Conservation (phyloP, 2,329 filamentous ascomycete species). For the Ceratocystis harringtonii region DNA sequence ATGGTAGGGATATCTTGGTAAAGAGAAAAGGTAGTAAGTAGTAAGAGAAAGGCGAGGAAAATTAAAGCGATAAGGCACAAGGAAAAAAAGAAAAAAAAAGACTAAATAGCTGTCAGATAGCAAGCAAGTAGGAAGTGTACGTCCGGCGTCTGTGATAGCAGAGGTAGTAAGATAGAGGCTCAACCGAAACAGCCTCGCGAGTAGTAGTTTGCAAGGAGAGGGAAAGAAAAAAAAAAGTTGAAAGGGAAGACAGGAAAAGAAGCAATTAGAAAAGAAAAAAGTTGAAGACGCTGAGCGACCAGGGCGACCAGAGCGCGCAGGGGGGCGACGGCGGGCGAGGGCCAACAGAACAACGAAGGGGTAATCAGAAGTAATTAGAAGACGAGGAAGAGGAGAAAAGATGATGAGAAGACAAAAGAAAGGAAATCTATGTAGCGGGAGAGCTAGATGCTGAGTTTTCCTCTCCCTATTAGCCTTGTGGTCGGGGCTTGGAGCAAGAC, state of each 20-base stretch:
- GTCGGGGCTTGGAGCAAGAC: not conserved
- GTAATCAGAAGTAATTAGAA: not conserved
- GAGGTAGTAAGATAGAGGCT: not conserved
- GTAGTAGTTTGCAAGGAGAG: not conserved
- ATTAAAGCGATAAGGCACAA: not conserved
- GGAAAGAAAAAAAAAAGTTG: not conserved
- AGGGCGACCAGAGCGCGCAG: slow-evolving; percentile 13
- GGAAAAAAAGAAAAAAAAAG: not conserved
- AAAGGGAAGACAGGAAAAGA: slow-evolving; percentile 1
- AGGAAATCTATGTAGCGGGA: not conserved
- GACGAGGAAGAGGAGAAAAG: not conserved
- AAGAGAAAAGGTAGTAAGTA: not conserved
- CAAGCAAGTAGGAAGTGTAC: not conserved
- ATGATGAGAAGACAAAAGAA: not conserved
- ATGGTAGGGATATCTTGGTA: not conserved
- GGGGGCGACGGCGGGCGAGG: not conserved
- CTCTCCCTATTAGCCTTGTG: not conserved
- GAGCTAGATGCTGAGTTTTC: not conserved
- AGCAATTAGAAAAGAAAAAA: not conserved
- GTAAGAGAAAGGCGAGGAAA: not conserved
- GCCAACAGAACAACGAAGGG: not conserved
- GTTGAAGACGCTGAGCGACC: slow-evolving; percentile 10
- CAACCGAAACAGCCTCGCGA: not conserved
- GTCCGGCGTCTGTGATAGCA: not conserved
- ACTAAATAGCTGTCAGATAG: not conserved